Evolutionary conservation across 805 yeast genomes (phyloP).

Genomic region (Candida railenensis): DNA sequence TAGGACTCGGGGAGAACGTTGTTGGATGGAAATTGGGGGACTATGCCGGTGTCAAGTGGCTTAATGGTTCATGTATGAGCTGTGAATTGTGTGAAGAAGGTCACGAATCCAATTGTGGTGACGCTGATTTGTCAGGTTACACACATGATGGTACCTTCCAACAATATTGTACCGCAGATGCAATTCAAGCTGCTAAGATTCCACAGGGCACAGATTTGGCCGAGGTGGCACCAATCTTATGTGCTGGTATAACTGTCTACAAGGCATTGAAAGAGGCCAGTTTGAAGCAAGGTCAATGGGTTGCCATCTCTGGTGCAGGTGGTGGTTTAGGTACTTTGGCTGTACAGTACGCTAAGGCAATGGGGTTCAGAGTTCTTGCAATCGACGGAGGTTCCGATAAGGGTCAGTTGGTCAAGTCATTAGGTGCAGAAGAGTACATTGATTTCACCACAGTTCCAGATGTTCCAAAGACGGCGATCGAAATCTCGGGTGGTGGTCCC

Average conservation of each 20-base stretch:
- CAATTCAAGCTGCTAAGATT: constrained; percentile 79
- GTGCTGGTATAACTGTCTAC: constrained; percentile 92
- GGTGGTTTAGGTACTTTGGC: constrained; percentile 79
- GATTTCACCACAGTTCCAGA: constrained; percentile 59
- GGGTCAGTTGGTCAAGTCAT: constrained; percentile 48
- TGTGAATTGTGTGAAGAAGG: constrained; percentile 74
- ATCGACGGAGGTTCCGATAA: constrained; percentile 71
- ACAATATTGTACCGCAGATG: constrained; percentile 86
- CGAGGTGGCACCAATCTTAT: constrained; percentile 74
- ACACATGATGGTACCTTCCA: constrained; percentile 91
- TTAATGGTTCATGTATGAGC: constrained; percentile 71
- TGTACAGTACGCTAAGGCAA: constrained; percentile 71
- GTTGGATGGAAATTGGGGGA: constrained; percentile 75
- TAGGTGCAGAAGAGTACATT: constrained; percentile 66
- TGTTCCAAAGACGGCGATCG: constrained; percentile 51
- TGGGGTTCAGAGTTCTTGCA: constrained; percentile 72
- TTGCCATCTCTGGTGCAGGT: constrained; percentile 75
- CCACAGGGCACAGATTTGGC: constrained; percentile 77
- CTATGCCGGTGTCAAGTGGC: constrained; percentile 81
- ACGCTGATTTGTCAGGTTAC: constrained; percentile 71
- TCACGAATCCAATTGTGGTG: constrained; percentile 69
- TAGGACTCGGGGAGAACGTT: constrained; percentile 70
- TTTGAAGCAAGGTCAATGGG: constrained; percentile 69
- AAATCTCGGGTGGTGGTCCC: constrained; percentile 69
- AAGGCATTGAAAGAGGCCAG: constrained; percentile 83